A percentile compares a stretch with the other conserved stretches of the same genome.
Conservation (phyloP, 73 alveolate species). For the Durusdinium trenchii region DNA sequence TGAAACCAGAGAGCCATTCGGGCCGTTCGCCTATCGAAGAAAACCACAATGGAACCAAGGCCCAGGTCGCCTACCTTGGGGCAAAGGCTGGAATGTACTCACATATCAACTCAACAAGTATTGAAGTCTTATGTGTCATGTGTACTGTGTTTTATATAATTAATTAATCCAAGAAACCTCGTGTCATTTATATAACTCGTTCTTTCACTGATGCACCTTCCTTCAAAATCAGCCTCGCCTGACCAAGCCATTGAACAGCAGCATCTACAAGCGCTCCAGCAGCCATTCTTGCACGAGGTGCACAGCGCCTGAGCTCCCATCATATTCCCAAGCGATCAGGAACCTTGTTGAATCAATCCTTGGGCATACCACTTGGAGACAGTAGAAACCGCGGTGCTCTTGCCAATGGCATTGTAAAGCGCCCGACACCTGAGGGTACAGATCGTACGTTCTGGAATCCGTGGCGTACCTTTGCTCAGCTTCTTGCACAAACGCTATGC, state of each 20-base stretch:
- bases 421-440: conserved; percentile 53
- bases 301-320: conserved; percentile 42
- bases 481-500: conserved; percentile 55
- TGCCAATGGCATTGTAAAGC: conserved; percentile 55
- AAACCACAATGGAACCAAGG: conserved; percentile 86
- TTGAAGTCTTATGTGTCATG: too few relatives aligned
- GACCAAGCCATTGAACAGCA: conserved; percentile 87
- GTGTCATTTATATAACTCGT: too few relatives aligned
- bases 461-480: background rate
- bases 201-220: too few relatives aligned
- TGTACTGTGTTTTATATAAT: too few relatives aligned
- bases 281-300: conserved; percentile 93
- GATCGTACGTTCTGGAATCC: background rate
- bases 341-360: background rate
- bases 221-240: background rate
- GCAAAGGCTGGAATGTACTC: background rate
- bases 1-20: background rate
- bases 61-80: conserved; percentile 89
- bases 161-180: too few relatives aligned
- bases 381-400: conserved; percentile 78
- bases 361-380: conserved; percentile 27
- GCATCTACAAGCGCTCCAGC: conserved; percentile 95
- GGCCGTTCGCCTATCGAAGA: conserved; percentile 41
- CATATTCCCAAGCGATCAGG: background rate
- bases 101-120: too few relatives aligned